These are phyloP conservation scores for Avena insularis DNA, from an alignment of 176 grass and related monocot species.

Conservation along the genomic window DNA sequence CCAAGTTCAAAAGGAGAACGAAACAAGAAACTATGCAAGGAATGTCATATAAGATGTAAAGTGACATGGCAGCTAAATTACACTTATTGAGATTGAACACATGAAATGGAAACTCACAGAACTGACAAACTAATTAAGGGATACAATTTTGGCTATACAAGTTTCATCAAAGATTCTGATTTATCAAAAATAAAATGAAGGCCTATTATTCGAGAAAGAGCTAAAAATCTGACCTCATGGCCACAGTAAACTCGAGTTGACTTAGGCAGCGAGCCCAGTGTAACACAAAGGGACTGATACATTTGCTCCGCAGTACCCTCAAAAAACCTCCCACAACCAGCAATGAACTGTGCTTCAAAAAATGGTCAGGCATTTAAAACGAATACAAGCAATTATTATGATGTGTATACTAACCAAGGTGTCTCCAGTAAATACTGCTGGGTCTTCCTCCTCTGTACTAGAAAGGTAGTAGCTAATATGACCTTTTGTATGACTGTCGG, in stretches of 20 bases:
- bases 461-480: slow-evolving; percentile 96
- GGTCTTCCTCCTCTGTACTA: slow-evolving; percentile 63
- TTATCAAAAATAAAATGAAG: slow-evolving; percentile 16
- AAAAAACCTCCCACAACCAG: slow-evolving; percentile 95
- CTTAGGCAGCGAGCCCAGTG: slow-evolving; percentile 88
- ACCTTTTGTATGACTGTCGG: slow-evolving; percentile 82
- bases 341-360: slow-evolving; percentile 69
- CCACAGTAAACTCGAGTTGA: slow-evolving; percentile 93
- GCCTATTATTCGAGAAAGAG: neutral
- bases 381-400: neutral
- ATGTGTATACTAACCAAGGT: slow-evolving; percentile 76
- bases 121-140: neutral
- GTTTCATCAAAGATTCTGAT: neutral
- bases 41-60: slow-evolving; percentile 6
- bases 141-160: slow-evolving; percentile 15
- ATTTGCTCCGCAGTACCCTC: slow-evolving; percentile 97
- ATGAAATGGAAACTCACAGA: neutral
- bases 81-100: neutral
- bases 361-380: slow-evolving; percentile 24
- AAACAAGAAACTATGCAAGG: slow-evolving; percentile 7
- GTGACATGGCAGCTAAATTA: neutral
- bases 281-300: slow-evolving; percentile 89
- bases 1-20: neutral
- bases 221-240: slow-evolving; percentile 70
- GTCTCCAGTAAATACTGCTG: slow-evolving; percentile 94